Evolutionary conservation across 2,329 filamentous ascomycete genomes (phyloP).

Genomic region (Colletotrichum eleusines): DNA sequence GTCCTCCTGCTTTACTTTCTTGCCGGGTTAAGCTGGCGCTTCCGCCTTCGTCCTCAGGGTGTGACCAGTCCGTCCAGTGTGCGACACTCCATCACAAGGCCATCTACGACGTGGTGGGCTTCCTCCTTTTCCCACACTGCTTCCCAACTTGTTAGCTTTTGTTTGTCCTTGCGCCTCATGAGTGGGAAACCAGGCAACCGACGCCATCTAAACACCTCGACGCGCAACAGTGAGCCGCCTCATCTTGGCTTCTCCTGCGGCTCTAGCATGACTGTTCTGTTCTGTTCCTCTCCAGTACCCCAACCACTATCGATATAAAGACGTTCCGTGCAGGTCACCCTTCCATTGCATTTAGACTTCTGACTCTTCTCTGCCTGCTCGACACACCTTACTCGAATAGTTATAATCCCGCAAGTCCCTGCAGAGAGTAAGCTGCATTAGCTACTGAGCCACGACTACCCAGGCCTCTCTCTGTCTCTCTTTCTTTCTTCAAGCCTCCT

Average conservation of each 20-base stretch:
- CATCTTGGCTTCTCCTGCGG: conserved; percentile 25
- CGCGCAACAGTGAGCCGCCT: conserved; percentile 23
- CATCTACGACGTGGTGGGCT: not conserved
- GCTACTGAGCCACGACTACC: not conserved
- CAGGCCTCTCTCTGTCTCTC: not conserved
- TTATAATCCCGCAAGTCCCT: not conserved
- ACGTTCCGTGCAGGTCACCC: conserved; percentile 17
- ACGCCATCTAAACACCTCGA: conserved; percentile 1
- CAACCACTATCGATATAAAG: conserved; percentile 20
- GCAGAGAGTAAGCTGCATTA: conserved; percentile 28
- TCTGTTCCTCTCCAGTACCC: not conserved
- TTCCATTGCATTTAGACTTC: not conserved
- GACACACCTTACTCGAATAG: not conserved
- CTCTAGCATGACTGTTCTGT: not conserved
- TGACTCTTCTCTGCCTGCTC: not conserved
- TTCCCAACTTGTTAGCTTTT: not conserved
- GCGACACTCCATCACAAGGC: conserved; percentile 14
- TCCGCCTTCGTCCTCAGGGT: conserved; percentile 7
- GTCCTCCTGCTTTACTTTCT: not conserved
- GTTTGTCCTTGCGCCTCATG: conserved; percentile 9
- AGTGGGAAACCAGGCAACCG: conserved; percentile 9
- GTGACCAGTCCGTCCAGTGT: conserved; percentile 19
- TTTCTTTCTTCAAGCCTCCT: conserved; percentile 5
- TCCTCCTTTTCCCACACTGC: not conserved
- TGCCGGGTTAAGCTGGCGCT: not conserved